Evolutionary conservation across 2,329 filamentous ascomycete genomes (phyloP), one percentile per base, ranked within the genome.

Genomic region (Alternaria sp.): DNA sequence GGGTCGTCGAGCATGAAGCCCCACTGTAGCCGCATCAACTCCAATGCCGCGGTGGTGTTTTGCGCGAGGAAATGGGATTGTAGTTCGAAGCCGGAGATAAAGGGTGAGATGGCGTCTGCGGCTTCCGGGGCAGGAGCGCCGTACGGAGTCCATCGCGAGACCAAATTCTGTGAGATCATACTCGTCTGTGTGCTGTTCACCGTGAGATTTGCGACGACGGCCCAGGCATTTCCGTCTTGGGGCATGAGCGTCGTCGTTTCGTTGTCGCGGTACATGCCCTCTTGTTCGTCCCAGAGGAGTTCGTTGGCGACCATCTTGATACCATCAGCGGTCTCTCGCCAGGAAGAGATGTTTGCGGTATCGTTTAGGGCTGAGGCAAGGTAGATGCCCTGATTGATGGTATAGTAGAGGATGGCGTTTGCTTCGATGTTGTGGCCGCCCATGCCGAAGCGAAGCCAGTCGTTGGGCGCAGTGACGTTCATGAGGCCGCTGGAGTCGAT

Each of bases 1-100:
- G 84, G 81, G 58, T 86, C 83, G 15, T 86, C 79, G 6, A 88
- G 81, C 85, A 88, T 87, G 67, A 85, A 88, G 0, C 82, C 85
- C 85, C 85, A 87, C 71, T 84, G 81, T 3, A 83, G 64, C 7
- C 82, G 72, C 64, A 85, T 84, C 5, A 86, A 72, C 3, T 76
- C 82, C 2, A 85, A 73, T 0, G 81, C 83, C 1, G 75, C 75
- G 26, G 77, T 73, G 0, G 80, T 70, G 33, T 84, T 79, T 6
- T 72, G 73, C 0, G 83, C 83, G 8, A 80, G 66, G 57, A 81
- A 80, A 57, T 85, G 84, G 0, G 80, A 78, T 59, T 84, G 80
- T 1, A 85, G 66, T 60, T 86, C 84, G 46, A 85, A 84, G 12
- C 81, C 80, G 1, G 80, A 80, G 44, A 84, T 83, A 70, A 85